These are phyloP conservation scores for Eutrema salsugineum DNA, from an alignment of 441 rosid genomes.

Conservation along the genomic window DNA sequence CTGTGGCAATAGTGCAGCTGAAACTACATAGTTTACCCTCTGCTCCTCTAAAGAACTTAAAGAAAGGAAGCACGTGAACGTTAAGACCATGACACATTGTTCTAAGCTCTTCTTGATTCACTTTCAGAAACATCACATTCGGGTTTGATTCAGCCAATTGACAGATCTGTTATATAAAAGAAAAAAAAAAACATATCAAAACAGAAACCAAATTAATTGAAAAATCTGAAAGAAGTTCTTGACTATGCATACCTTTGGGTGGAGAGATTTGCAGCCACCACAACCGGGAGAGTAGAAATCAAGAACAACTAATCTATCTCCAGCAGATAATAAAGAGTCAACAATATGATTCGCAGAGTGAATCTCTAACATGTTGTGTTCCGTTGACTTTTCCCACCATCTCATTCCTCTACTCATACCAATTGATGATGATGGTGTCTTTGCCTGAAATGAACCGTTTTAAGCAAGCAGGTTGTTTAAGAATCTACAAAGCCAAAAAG, in stretches of 20 bases:
- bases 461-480: background rate
- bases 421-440: constrained; percentile 18
- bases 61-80: constrained; percentile 77
- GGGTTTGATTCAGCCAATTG: constrained; percentile 68
- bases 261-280: constrained; percentile 82
- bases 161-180: constrained; percentile 50
- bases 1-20: constrained; percentile 66
- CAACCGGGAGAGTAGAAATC: constrained; percentile 78
- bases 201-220: background rate
- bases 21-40: constrained; percentile 60
- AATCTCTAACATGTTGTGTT: constrained; percentile 64
- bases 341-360: constrained; percentile 58
- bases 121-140: constrained; percentile 53
- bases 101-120: constrained; percentile 60
- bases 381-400: constrained; percentile 77
- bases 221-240: background rate
- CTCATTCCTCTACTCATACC: constrained; percentile 44
- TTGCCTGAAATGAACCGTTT: constrained; percentile 32
- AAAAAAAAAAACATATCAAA: background rate
- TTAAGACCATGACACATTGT: constrained; percentile 58
- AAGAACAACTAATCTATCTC: constrained; percentile 58
- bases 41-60: constrained; percentile 65
- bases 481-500: background rate
- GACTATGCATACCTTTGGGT: constrained; percentile 54
- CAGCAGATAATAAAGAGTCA: constrained; percentile 47